Evolutionary conservation across 306 rosid species (phyloP).

Genomic region (Begonia peltatifolia): DNA sequence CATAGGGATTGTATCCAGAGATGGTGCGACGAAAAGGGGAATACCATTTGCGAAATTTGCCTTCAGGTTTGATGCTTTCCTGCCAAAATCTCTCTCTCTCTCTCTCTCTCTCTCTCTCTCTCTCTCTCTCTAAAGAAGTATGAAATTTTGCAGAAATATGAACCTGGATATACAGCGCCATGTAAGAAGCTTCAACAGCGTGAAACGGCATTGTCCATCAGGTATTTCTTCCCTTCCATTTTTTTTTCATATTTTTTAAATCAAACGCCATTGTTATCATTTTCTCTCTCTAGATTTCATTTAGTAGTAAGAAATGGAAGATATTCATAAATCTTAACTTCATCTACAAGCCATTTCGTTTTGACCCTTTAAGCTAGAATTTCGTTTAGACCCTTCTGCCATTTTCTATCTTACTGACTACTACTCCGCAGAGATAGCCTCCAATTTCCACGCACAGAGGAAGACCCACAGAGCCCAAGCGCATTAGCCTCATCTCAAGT

Average conservation of each 20-base stretch:
- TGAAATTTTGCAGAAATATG: slow-evolving; percentile 45
- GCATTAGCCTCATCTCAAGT: slow-evolving; percentile 15
- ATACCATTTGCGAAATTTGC: slow-evolving; percentile 78
- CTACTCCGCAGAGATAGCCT: slow-evolving; percentile 20
- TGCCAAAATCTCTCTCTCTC: not conserved
- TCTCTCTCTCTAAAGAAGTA: not conserved
- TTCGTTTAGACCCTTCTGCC: not conserved
- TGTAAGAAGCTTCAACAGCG: slow-evolving; percentile 41
- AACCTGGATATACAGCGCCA: slow-evolving; percentile 61
- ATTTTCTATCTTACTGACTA: not conserved
- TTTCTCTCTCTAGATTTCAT: not conserved
- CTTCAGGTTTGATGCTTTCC: slow-evolving; percentile 46
- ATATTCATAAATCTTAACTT: no score
- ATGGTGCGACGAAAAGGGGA: slow-evolving; percentile 94
- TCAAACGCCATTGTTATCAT: not conserved
- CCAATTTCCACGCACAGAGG: slow-evolving; percentile 43
- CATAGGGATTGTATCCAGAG: slow-evolving; percentile 97
- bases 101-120: not conserved
- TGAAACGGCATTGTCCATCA: slow-evolving; percentile 50
- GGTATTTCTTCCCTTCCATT: slow-evolving; percentile 23
- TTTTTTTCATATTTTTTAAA: no score
- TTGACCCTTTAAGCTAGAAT: no score
- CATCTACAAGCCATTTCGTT: no score
- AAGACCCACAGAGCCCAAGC: slow-evolving; percentile 18
- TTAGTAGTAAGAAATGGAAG: no score